Evolutionary conservation across 2,329 filamentous ascomycete species (phyloP).

Genomic region (Epicoccum sorghinum): DNA sequence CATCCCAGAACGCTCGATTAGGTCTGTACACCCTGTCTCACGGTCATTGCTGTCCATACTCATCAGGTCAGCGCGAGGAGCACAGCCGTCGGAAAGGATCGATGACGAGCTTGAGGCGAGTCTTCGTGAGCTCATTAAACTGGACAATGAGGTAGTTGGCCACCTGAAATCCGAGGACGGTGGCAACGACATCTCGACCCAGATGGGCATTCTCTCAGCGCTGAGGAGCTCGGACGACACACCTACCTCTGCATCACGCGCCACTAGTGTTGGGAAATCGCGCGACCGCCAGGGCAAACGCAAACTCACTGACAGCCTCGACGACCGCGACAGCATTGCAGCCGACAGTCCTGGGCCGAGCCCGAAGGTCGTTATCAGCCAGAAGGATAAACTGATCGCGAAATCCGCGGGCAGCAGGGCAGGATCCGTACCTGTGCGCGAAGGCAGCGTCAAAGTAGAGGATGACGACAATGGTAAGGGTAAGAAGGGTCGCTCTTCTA

Average conservation of each 20-base stretch:
- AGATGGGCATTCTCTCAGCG: conserved; percentile 54
- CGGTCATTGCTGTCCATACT: conserved; percentile 1
- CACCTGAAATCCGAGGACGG: conserved; percentile 51
- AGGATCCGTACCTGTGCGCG: conserved; percentile 54
- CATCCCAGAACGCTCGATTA: conserved; percentile 37
- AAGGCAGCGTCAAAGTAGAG: conserved; percentile 59
- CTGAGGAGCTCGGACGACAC: conserved; percentile 56
- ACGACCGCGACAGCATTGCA: conserved; percentile 48
- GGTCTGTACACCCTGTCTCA: conserved; percentile 23
- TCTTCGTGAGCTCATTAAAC: conserved; percentile 56
- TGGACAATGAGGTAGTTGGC: conserved; percentile 53
- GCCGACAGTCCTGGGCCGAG: conserved; percentile 47
- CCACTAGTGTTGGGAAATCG: conserved; percentile 45
- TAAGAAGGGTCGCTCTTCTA: conserved; percentile 44
- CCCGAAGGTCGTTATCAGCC: conserved; percentile 42
- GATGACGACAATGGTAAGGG: conserved; percentile 55
- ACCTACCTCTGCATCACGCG: conserved; percentile 41
- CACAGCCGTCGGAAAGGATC: conserved; percentile 46
- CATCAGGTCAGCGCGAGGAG: conserved; percentile 38
- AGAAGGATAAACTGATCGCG: conserved; percentile 46
- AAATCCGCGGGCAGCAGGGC: conserved; percentile 49
- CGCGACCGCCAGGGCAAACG: conserved; percentile 46
- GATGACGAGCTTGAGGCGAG: conserved; percentile 54
- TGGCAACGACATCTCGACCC: conserved; percentile 50
- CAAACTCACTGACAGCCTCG: conserved; percentile 44